These are phyloP conservation scores for Colletotrichum cereale DNA, from an alignment of 2,329 filamentous ascomycete genomes.

Conservation along the genomic window DNA sequence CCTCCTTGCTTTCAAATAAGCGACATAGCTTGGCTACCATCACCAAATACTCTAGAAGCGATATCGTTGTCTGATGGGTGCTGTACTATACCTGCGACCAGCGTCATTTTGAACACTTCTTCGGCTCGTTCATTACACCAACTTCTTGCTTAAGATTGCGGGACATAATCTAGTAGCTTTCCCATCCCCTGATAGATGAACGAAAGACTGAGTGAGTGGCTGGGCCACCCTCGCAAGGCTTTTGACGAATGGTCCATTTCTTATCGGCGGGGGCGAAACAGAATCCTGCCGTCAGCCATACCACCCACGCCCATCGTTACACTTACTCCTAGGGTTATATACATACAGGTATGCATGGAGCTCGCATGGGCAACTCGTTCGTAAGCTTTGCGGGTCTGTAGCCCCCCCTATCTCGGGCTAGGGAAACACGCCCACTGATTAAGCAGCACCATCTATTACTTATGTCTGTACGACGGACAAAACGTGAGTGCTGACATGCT, in stretches of 20 bases:
- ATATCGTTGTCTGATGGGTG: too few relatives aligned
- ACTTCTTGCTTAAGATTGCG: not conserved
- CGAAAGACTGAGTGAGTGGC: not conserved
- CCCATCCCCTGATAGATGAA: too few relatives aligned
- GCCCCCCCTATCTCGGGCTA: conserved; percentile 3
- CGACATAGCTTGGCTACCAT: too few relatives aligned
- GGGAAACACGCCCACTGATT: not conserved
- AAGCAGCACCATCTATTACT: not conserved
- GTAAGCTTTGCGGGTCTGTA: conserved; percentile 1
- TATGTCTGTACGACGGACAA: not conserved
- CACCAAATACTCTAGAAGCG: too few relatives aligned
- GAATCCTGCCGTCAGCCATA: not conserved
- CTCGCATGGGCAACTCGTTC: conserved; percentile 7
- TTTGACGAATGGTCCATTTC: not conserved
- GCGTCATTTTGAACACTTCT: too few relatives aligned
- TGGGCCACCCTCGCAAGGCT: too few relatives aligned
- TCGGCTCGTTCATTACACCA: too few relatives aligned
- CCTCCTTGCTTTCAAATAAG: too few relatives aligned
- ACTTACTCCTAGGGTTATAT: not conserved
- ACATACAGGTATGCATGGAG: conserved; percentile 16
- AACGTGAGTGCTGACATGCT: not conserved
- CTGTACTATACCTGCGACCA: too few relatives aligned
- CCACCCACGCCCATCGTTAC: conserved; percentile 40
- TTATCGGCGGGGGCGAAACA: not conserved
- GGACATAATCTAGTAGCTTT: fast-evolving